Percentiles rank a stretch among this genome's conserved stretches.
Evolutionary conservation across 2,329 filamentous ascomycete species (phyloP).

Genomic region (Fusarium haematococcum): DNA sequence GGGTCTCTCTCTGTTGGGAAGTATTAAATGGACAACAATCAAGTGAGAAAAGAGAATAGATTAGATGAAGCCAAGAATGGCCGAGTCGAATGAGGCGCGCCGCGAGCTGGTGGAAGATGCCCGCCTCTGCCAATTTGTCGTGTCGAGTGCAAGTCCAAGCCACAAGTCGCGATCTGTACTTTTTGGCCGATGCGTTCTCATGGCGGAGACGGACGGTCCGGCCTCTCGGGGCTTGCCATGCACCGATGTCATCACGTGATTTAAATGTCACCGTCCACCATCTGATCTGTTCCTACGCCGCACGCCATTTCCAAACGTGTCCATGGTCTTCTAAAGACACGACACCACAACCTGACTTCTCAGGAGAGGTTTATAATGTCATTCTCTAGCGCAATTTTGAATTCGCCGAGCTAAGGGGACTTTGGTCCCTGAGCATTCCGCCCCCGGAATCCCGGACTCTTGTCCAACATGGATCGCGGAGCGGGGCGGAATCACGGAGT

Average conservation of each 20-base stretch:
- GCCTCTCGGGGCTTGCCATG: conserved; percentile 30
- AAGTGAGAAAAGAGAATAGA: neutral
- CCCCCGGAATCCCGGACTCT: neutral
- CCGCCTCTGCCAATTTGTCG: conserved; percentile 30
- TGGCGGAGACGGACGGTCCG: conserved; percentile 17
- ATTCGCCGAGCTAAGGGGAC: neutral
- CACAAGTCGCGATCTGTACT: conserved; percentile 46
- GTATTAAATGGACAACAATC: conserved; percentile 4
- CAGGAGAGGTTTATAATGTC: neutral
- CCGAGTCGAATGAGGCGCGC: neutral
- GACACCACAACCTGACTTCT: neutral
- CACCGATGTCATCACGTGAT: conserved; percentile 37
- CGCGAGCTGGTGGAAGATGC: conserved; percentile 2
- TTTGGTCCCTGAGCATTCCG: neutral
- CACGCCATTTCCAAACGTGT: conserved; percentile 23
- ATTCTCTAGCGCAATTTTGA: neutral
- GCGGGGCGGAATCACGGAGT: too few relatives aligned
- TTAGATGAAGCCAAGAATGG: neutral
- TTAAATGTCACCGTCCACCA: neutral
- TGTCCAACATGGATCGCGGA: neutral
- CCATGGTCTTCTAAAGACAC: conserved; percentile 22
- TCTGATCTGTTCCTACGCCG: neutral
- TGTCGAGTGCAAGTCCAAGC: conserved; percentile 22
- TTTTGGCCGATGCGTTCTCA: conserved; percentile 37
- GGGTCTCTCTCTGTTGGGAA: conserved; percentile 16